These are phyloP conservation scores for Nitzschia sp. DNA, from an alignment of 108 stramenopile species.

Conservation along the genomic window DNA sequence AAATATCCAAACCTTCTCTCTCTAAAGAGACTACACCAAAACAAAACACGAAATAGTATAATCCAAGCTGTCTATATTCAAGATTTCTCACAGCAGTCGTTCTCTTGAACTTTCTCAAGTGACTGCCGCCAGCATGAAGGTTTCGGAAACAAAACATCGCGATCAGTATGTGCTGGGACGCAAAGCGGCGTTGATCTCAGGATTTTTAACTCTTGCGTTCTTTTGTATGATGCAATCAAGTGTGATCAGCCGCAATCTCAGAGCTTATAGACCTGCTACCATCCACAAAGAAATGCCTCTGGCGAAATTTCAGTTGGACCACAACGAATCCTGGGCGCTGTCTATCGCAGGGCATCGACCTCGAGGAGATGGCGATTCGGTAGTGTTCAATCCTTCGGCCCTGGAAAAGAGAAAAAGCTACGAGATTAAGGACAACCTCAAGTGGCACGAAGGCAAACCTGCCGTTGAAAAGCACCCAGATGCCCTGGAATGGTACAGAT, in stretches of 20 bases:
- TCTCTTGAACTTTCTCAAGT: no score
- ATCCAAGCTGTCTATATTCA: no score
- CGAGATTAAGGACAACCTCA: constrained; percentile 7
- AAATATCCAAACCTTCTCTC: no score
- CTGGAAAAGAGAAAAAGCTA: background rate
- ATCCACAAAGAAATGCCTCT: background rate
- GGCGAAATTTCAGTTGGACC: background rate
- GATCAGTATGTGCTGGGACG: background rate
- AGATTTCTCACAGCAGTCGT: no score
- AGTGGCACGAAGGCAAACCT: background rate
- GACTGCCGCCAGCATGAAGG: no score
- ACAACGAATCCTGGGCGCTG: background rate
- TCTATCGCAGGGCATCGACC: background rate
- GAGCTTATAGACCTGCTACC: background rate
- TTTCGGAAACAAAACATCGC: no score
- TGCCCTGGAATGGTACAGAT: constrained; percentile 6
- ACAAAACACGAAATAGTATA: no score
- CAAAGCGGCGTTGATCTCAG: background rate
- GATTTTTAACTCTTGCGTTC: background rate
- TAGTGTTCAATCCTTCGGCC: background rate
- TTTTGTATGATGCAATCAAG: background rate
- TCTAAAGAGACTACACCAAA: no score
- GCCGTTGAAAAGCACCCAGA: background rate
- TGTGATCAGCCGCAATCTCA: background rate
- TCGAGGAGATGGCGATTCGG: background rate